phyloP scores from a whole-genome alignment of 106 monocot genomes.

The Vanilla planifolia region DNA sequence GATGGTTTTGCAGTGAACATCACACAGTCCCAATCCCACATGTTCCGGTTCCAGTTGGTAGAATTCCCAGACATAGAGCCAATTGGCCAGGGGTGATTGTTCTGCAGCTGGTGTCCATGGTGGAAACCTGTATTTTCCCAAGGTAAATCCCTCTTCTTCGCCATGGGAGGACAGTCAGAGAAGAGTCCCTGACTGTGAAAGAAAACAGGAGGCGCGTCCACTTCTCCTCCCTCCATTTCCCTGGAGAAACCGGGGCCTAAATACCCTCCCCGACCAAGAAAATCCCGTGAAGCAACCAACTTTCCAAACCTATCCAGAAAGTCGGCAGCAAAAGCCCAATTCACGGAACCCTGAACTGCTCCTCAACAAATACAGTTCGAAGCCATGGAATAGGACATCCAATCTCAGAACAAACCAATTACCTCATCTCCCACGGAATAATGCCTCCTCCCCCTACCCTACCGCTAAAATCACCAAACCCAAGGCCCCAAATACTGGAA shows the following conservation, averaged over 20 bases:
- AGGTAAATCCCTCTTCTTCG: conserved; percentile 41
- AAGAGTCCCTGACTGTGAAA: conserved; percentile 30
- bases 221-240: conserved; percentile 38
- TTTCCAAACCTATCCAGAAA: not conserved
- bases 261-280: not conserved
- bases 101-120: conserved; percentile 10
- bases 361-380: not conserved
- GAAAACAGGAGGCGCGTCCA: conserved; percentile 49
- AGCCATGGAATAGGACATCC: not conserved
- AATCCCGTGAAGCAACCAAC: not conserved
- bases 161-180: conserved; percentile 22
- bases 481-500: not conserved
- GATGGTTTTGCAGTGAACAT: conserved; percentile 32
- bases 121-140: conserved; percentile 27
- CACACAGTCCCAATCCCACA: conserved; percentile 52
- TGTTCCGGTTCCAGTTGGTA: conserved; percentile 47
- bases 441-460: too few species aligned
- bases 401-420: not conserved
- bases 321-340: not conserved
- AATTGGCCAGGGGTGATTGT: conserved; percentile 13
- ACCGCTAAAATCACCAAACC: not conserved
- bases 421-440: too few species aligned
- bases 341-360: not conserved
- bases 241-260: too few species aligned
- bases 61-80: not conserved